These are phyloP conservation scores for Aspergillus nidulans DNA, from an alignment of 495 filamentous ascomycete species.

Conservation along the genomic window DNA sequence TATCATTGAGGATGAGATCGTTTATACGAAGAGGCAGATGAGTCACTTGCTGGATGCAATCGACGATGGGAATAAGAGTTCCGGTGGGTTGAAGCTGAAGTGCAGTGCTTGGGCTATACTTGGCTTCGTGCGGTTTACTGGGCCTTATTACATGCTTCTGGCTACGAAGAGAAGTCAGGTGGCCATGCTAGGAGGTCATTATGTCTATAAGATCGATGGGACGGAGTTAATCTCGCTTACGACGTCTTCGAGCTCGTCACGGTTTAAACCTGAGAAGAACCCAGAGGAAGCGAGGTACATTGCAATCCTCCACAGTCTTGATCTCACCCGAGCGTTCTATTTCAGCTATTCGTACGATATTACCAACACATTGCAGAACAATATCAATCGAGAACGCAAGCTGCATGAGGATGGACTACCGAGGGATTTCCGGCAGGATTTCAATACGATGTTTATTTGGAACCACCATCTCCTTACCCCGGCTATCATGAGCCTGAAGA, in stretches of 20 bases:
- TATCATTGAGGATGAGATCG: constrained; percentile 88
- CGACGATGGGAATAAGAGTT: constrained; percentile 89
- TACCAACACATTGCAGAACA: constrained; percentile 86
- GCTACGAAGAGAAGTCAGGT: constrained; percentile 95
- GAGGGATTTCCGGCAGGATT: constrained; percentile 56
- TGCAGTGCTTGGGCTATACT: constrained; percentile 91
- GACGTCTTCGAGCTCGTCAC: constrained; percentile 48
- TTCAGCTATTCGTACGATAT: constrained; percentile 99
- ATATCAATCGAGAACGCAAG: constrained; percentile 77
- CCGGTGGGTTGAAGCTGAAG: constrained; percentile 85
- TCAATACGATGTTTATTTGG: constrained; percentile 97
- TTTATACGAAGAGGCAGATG: constrained; percentile 91
- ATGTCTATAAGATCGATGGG: constrained; percentile 91
- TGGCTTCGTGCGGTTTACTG: constrained; percentile 93
- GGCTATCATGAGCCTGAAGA: constrained; percentile 63
- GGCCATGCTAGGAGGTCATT: constrained; percentile 93
- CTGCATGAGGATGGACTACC: constrained; percentile 59
- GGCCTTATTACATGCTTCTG: constrained; percentile 94
- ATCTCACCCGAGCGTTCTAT: constrained; percentile 87
- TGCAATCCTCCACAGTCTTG: constrained; percentile 82
- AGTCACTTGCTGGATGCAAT: constrained; percentile 87
- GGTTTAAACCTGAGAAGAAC: constrained; percentile 73
- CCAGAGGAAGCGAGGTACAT: constrained; percentile 87
- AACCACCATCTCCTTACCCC: constrained; percentile 85
- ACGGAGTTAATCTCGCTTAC: constrained; percentile 89